Conservation (phyloP, 2,329 filamentous ascomycete species). For the Lojkania enalia region DNA sequence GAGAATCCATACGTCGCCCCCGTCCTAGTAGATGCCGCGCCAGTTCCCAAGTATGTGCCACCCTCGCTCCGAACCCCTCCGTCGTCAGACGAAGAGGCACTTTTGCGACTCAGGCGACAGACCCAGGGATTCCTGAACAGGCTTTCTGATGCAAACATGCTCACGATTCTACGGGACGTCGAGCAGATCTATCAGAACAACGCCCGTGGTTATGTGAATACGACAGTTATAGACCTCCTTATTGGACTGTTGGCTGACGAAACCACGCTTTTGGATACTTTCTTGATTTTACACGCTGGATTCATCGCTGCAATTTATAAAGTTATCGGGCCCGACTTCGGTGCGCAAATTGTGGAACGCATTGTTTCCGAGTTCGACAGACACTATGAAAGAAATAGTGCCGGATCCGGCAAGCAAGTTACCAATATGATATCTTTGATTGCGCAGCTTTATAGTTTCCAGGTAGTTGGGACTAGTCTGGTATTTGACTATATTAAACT, state of each 20-base stretch:
- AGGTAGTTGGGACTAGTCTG: constrained; percentile 78
- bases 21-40: constrained; percentile 44
- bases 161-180: constrained; percentile 80
- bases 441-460: constrained; percentile 88
- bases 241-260: constrained; percentile 79
- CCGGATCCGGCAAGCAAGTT: constrained; percentile 58
- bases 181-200: constrained; percentile 82
- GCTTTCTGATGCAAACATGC: constrained; percentile 85
- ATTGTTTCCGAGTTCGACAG: constrained; percentile 75
- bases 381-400: constrained; percentile 56
- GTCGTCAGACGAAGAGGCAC: constrained; percentile 66
- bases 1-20: constrained; percentile 93
- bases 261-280: constrained; percentile 80
- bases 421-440: constrained; percentile 81
- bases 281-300: constrained; percentile 86
- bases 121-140: constrained; percentile 89
- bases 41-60: constrained; percentile 77
- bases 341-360: constrained; percentile 79
- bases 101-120: constrained; percentile 73
- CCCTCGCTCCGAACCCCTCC: constrained; percentile 74
- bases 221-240: constrained; percentile 75
- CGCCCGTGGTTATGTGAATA: constrained; percentile 85
- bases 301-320: constrained; percentile 89
- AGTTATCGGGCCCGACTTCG: constrained; percentile 84
- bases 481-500: constrained; percentile 89